These are phyloP conservation scores for Blastobotrys persicus DNA, from an alignment of 1,139 yeast genomes.

Conservation along the genomic window DNA sequence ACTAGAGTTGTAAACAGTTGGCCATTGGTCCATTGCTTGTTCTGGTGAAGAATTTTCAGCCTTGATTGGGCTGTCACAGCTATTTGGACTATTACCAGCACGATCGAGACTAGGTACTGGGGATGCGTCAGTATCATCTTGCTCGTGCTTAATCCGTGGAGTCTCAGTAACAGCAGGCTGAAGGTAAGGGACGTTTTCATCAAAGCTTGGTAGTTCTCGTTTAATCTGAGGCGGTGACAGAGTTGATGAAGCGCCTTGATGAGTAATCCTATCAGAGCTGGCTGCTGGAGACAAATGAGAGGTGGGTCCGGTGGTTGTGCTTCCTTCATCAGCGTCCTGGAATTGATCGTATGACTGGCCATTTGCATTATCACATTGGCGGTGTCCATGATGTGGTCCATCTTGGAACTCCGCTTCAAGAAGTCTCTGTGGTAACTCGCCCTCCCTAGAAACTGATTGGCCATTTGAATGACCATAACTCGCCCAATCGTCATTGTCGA, in stretches of 20 bases:
- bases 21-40: conserved; percentile 4
- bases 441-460: too few relatives aligned
- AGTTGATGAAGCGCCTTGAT: not conserved
- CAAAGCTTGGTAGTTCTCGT: conserved; percentile 10
- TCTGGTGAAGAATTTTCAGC: conserved; percentile 11
- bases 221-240: conserved; percentile 4
- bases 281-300: not conserved
- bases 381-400: not conserved
- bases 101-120: conserved; percentile 27
- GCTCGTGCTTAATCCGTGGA: conserved; percentile 11
- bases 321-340: not conserved
- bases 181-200: not conserved
- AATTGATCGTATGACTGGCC: not conserved
- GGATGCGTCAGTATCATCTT: conserved; percentile 14
- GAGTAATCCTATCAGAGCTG: not conserved
- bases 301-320: not conserved
- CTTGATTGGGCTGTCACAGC: conserved; percentile 18
- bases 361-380: not conserved
- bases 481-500: conserved; percentile 1
- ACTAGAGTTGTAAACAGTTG: conserved; percentile 5
- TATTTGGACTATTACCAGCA: conserved; percentile 19
- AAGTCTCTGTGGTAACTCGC: not conserved
- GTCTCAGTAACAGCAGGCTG: not conserved
- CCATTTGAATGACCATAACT: not conserved
- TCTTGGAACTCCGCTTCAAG: not conserved